Percentiles rank a stretch among this genome's conserved stretches.
phyloP scores from a whole-genome alignment of 2,329 filamentous ascomycete species.

The Pseudogymnoascus sp. region DNA sequence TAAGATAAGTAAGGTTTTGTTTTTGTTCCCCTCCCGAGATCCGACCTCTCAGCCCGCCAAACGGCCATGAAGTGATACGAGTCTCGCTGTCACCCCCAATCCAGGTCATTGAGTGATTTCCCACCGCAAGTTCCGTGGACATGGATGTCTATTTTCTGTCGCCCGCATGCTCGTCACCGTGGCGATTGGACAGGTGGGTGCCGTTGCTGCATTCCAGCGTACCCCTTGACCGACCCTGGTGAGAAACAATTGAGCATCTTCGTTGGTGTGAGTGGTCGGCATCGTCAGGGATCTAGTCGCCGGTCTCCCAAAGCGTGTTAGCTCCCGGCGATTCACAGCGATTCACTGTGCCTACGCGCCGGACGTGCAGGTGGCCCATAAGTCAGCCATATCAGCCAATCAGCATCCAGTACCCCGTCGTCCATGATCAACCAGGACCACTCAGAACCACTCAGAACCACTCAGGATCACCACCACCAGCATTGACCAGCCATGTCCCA shows the following conservation, averaged over 20 bases:
- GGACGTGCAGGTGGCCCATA: constrained; percentile 14
- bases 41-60: neutral
- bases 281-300: constrained; percentile 17
- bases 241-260: neutral
- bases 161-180: neutral
- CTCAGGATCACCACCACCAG: neutral
- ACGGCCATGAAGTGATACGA: neutral
- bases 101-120: neutral
- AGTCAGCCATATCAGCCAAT: constrained; percentile 10
- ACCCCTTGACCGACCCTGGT: neutral
- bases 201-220: neutral
- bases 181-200: neutral
- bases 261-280: neutral
- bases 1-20: neutral
- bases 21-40: neutral
- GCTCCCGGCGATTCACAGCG: constrained; percentile 12
- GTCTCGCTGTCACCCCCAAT: neutral
- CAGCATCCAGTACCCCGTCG: neutral
- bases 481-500: neutral
- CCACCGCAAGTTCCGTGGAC: neutral
- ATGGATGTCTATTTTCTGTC: constrained; percentile 1
- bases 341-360: constrained; percentile 17
- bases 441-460: neutral
- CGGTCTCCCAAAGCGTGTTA: constrained; percentile 12
- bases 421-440: neutral